phyloP scores from a whole-genome alignment of 179 eudicot species.

The Amaranthus tricolor region DNA sequence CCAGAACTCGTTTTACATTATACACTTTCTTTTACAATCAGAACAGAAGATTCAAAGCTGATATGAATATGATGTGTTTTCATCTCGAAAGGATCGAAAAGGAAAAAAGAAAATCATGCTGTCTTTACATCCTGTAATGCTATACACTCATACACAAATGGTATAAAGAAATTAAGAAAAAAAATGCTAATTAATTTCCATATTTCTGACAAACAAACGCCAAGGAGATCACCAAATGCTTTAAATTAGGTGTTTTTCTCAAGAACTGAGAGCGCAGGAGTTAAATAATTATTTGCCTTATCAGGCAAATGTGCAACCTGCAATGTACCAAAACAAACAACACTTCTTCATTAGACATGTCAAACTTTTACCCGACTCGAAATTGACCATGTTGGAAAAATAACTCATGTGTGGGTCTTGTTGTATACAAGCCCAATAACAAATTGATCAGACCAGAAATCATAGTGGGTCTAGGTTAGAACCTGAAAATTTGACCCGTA shows the following conservation, averaged over 20 bases:
- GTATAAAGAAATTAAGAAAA: neutral
- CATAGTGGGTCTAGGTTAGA: no score
- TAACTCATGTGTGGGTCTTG: no score
- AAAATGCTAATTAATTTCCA: neutral
- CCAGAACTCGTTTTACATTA: neutral
- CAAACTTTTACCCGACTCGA: no score
- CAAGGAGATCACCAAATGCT: constrained; percentile 8
- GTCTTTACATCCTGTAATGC: constrained; percentile 23
- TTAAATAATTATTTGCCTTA: constrained; percentile 89
- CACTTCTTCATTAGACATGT: neutral
- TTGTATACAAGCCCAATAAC: no score
- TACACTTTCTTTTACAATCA: neutral
- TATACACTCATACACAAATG: constrained; percentile 2
- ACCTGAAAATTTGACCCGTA: no score
- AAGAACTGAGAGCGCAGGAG: constrained; percentile 83
- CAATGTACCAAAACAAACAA: constrained; percentile 14
- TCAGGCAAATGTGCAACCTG: constrained; percentile 99
- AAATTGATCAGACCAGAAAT: no score
- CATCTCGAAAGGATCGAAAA: neutral
- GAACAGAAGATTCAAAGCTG: constrained; percentile 1
- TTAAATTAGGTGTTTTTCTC: constrained; percentile 81
- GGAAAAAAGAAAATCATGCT: constrained; percentile 7
- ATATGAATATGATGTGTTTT: neutral
- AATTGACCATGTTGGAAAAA: no score
- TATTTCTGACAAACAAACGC: neutral